Percentiles rank a stretch among this genome's conserved stretches.
These are phyloP conservation scores for Xylariaceae sp. DNA, from an alignment of 2,329 filamentous ascomycete species.

Conservation along the genomic window DNA sequence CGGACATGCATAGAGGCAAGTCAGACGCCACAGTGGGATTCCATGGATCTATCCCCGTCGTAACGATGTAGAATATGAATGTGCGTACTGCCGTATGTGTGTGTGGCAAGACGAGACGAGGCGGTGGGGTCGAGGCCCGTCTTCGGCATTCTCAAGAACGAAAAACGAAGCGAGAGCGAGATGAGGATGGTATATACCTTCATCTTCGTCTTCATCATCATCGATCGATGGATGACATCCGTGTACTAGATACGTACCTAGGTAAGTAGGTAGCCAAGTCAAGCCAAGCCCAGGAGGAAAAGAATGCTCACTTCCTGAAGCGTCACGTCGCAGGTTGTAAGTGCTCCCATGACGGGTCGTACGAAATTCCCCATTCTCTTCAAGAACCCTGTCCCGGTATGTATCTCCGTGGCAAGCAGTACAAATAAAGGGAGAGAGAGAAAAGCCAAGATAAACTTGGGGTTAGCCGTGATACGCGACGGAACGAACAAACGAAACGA, in stretches of 20 bases:
- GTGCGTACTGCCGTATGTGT: neutral
- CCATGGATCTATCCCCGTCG: too few relatives aligned
- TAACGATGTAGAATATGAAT: too few relatives aligned
- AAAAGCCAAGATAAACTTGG: neutral
- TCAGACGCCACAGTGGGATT: neutral
- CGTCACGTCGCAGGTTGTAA: conserved; percentile 26
- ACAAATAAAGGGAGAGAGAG: conserved; percentile 1
- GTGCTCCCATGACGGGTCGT: conserved; percentile 14
- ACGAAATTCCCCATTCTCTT: neutral
- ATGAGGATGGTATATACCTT: too few relatives aligned
- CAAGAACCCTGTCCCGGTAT: conserved; percentile 2
- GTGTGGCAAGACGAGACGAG: neutral
- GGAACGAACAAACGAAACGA: neutral
- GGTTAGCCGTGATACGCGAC: conserved; percentile 12
- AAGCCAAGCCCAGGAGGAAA: too few relatives aligned
- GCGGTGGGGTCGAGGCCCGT: conserved; percentile 15
- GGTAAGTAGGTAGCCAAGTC: neutral
- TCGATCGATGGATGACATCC: conserved; percentile 10
- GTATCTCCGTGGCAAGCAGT: neutral
- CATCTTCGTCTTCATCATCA: neutral
- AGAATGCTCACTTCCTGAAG: conserved; percentile 12
- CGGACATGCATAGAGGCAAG: neutral
- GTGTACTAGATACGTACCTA: too few relatives aligned
- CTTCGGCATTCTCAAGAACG: conserved; percentile 16
- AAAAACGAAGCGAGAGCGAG: conserved; percentile 1